A percentile compares a stretch with the other conserved stretches of the same genome.
Evolutionary conservation across 805 yeast species (phyloP).

Genomic region (Hyphopichia homilentoma): DNA sequence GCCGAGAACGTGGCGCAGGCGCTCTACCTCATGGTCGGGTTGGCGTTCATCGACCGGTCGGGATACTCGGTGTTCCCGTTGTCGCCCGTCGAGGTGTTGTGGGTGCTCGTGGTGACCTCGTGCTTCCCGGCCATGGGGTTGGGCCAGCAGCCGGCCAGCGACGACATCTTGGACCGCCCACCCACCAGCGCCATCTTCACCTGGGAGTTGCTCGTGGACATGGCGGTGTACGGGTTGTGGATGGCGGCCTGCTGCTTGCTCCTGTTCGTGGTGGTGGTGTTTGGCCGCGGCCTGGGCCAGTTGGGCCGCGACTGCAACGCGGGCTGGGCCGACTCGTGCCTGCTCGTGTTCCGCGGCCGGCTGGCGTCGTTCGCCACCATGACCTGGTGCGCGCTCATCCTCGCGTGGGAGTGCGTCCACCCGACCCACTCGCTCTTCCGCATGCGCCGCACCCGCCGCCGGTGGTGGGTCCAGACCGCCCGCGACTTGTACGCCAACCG

Average conservation of each 20-base stretch:
- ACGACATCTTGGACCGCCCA: slow-evolving; percentile 34
- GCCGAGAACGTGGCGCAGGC: slow-evolving; percentile 76
- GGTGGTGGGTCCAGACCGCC: slow-evolving; percentile 36
- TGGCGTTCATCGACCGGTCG: slow-evolving; percentile 28
- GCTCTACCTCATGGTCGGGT: slow-evolving; percentile 48
- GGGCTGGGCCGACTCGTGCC: slow-evolving; percentile 19
- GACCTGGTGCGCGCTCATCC: slow-evolving; percentile 39
- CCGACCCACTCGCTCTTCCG: slow-evolving; percentile 30
- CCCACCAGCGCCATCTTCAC: slow-evolving; percentile 38
- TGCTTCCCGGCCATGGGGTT: slow-evolving; percentile 85
- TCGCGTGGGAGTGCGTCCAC: slow-evolving; percentile 41
- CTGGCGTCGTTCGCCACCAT: slow-evolving; percentile 36
- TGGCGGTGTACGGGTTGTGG: slow-evolving; percentile 38
- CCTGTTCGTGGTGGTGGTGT: slow-evolving; percentile 35
- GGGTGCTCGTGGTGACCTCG: slow-evolving; percentile 76
- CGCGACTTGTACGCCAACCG: slow-evolving; percentile 33
- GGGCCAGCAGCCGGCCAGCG: slow-evolving; percentile 46
- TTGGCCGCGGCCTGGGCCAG: slow-evolving; percentile 36
- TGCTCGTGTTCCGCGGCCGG: slow-evolving; percentile 35
- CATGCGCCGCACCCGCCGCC: slow-evolving; percentile 32
- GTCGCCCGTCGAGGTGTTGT: slow-evolving; percentile 69
- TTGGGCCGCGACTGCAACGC: slow-evolving; percentile 35
- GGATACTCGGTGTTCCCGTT: slow-evolving; percentile 36
- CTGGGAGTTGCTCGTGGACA: slow-evolving; percentile 38
- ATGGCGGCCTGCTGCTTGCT: slow-evolving; percentile 40